phyloP scores from a whole-genome alignment of 2,329 filamentous ascomycete genomes.

The Neonectria sp. region DNA sequence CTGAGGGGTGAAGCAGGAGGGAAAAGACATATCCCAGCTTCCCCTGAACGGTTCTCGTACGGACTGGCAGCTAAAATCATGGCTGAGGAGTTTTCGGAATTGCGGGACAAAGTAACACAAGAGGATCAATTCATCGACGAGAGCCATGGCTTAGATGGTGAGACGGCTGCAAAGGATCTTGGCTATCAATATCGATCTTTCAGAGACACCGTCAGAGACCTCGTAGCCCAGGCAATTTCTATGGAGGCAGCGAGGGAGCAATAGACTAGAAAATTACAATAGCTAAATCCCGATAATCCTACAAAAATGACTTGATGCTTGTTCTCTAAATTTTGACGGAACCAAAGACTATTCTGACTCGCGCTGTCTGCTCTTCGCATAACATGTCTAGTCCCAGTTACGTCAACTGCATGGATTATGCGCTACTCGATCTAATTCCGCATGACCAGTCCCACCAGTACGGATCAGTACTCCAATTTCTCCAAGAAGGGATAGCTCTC shows the following conservation, averaged over 20 bases:
- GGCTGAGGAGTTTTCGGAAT: conserved; percentile 56
- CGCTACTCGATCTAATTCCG: not conserved
- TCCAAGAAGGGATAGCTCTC: not conserved
- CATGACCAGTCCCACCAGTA: not conserved
- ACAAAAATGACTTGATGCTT: not conserved
- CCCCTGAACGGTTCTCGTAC: conserved; percentile 63
- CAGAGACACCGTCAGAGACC: conserved; percentile 54
- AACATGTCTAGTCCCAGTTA: not conserved
- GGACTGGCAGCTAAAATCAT: conserved; percentile 61
- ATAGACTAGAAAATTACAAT: not conserved
- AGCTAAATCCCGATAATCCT: not conserved
- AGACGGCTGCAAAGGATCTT: conserved; percentile 57
- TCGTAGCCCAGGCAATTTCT: conserved; percentile 48
- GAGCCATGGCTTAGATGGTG: conserved; percentile 60
- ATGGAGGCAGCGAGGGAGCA: not conserved
- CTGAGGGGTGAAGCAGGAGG: conserved; percentile 53
- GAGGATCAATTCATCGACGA: conserved; percentile 55
- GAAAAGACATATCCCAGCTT: conserved; percentile 58
- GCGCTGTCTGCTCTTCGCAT: not conserved
- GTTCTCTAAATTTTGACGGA: not conserved
- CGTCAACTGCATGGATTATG: not conserved
- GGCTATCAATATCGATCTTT: conserved; percentile 56
- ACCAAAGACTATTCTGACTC: not conserved
- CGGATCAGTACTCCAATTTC: not conserved
- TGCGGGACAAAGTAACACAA: conserved; percentile 47